Conservation (phyloP, 2,329 filamentous ascomycete genomes). For the Arachnopeziza araneosa region DNA sequence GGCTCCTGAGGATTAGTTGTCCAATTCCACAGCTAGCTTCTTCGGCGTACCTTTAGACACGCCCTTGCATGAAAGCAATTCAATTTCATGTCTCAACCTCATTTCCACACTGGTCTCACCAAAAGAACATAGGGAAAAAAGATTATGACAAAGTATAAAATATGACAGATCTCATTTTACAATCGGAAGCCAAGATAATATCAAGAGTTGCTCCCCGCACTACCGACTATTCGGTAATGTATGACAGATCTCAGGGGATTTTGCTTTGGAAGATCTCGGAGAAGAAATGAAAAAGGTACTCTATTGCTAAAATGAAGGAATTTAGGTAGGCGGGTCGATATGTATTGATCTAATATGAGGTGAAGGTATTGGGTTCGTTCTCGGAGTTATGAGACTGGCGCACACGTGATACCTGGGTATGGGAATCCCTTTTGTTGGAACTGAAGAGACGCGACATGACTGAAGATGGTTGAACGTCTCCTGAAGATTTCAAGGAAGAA, state of each 20-base stretch:
- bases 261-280: not conserved
- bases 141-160: not conserved
- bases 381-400: not conserved
- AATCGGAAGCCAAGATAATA: not conserved
- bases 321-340: not conserved
- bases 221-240: not conserved
- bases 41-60: too few species aligned
- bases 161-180: not conserved
- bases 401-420: not conserved
- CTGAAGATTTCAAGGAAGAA: too few species aligned
- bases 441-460: not conserved
- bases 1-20: too few species aligned
- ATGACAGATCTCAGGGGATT: not conserved
- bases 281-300: not conserved
- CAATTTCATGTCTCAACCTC: not conserved
- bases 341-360: not conserved
- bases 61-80: not conserved
- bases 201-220: not conserved
- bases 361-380: not conserved
- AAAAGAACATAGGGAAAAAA: not conserved
- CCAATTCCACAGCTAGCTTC: too few species aligned
- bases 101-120: not conserved
- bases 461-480: not conserved
- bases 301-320: not conserved
- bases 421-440: not conserved